Conservation (phyloP, 2,329 filamentous ascomycete species). For the Fusarium aywerte region DNA sequence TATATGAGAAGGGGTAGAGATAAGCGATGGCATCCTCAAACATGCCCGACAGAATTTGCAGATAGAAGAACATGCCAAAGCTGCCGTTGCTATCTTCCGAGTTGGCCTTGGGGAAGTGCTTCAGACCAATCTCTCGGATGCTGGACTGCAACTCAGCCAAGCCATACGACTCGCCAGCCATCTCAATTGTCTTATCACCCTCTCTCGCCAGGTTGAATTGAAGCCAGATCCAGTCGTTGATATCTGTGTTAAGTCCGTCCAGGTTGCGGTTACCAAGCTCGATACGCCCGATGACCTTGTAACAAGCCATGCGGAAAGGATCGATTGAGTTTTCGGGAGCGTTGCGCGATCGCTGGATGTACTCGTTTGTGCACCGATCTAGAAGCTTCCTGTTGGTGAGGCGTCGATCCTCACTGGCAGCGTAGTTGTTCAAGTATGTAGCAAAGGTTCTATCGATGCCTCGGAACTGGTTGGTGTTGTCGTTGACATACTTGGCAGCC, state of each 20-base stretch:
- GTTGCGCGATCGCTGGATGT: constrained; percentile 84
- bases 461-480: constrained; percentile 82
- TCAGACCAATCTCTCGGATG: constrained; percentile 87
- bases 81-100: constrained; percentile 79
- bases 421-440: constrained; percentile 87
- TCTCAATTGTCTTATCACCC: constrained; percentile 70
- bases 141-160: constrained; percentile 77
- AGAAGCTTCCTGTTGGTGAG: constrained; percentile 79
- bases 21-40: constrained; percentile 95
- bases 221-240: constrained; percentile 78
- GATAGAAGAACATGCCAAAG: constrained; percentile 92
- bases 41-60: constrained; percentile 89
- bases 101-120: constrained; percentile 86
- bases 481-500: constrained; percentile 85
- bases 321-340: constrained; percentile 89
- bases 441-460: constrained; percentile 92
- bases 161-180: constrained; percentile 73
- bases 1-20: constrained; percentile 89
- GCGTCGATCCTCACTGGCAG: constrained; percentile 78
- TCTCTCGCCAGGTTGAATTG: constrained; percentile 77
- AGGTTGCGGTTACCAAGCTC: constrained; percentile 73
- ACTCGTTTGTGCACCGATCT: constrained; percentile 89
- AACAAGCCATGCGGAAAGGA: constrained; percentile 95
- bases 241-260: constrained; percentile 70
- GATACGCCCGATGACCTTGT: constrained; percentile 92